Evolutionary conservation across 2,329 filamentous ascomycete species (phyloP), one percentile per base, ranked within the genome.

Genomic region (Celoporthe dispersa): DNA sequence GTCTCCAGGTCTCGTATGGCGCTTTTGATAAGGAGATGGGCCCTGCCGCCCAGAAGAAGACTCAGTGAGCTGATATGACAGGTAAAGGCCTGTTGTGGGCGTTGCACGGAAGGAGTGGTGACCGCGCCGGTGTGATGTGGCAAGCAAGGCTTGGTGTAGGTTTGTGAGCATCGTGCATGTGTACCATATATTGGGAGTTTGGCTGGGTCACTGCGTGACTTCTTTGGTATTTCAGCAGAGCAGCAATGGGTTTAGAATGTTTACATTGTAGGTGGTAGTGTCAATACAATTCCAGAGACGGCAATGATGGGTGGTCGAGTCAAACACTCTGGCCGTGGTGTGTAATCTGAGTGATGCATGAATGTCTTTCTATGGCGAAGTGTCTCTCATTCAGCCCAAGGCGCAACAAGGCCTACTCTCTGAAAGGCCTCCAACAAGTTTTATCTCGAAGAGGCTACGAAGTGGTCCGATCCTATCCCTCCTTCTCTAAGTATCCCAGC

Each of bases 1-100:
- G 93, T 74, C 85, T 99, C 25, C 87, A 98, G 79, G 93, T 98
- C 39, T 92, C 93, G 0, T 98, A 98, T 80, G 94, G 92, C 73
- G 94, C 96, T 1, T 99, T 98, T 79, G 95, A 97, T 79, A 98
- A 97, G 85, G 95, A 98, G 75, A 97, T 94, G 85, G 93, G 94
- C 0, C 93, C 94, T n/a, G 85, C 90, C 51, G 92, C 92, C 41
- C 93, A 97, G 81, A 97, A 94, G 88, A 97, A 94, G 84, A 86
- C 91, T 35, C 62, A 57, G 55, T 71, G 25, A 66, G 19, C 28
- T 61, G 16, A 48, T 3, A 22, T 3, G 3, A 3, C 8, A 35
- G 19, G 25, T 12, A 2, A 22, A n/a, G 25, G 51, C 37, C 33
- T n/a, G 48, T 65, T 81, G 87, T 86, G 75, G 82, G 80, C 72